phyloP scores from a whole-genome alignment of 352 stramenopile species.

The Phytophthora uliginosa region DNA sequence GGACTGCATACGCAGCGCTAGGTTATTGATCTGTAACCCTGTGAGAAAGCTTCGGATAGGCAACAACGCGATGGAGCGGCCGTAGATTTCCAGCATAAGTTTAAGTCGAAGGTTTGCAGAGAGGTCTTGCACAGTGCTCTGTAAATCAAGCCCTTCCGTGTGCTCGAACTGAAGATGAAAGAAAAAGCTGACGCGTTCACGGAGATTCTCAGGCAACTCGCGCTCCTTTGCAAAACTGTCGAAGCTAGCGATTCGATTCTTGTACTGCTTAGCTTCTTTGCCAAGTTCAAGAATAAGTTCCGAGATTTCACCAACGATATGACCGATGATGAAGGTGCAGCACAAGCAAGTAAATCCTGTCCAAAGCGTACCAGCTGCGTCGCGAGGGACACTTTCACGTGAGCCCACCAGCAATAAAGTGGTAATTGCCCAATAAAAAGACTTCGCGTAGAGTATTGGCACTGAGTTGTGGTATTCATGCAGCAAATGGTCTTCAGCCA shows the following conservation, averaged over 20 bases:
- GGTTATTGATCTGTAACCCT: constrained; percentile 67
- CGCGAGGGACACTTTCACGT: constrained; percentile 63
- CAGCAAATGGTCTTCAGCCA: constrained; percentile 68
- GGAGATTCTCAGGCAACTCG: constrained; percentile 49
- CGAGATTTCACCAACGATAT: constrained; percentile 83
- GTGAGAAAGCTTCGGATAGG: constrained; percentile 70
- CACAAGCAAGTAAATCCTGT: constrained; percentile 62
- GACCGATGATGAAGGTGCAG: constrained; percentile 81
- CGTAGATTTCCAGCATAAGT: constrained; percentile 83
- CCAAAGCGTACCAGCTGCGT: constrained; percentile 62
- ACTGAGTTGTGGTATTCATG: constrained; percentile 73
- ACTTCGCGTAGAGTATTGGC: constrained; percentile 63
- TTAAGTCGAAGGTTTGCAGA: constrained; percentile 77
- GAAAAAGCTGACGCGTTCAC: constrained; percentile 69
- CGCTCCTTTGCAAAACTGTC: constrained; percentile 80
- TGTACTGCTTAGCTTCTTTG: constrained; percentile 80
- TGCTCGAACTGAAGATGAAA: constrained; percentile 73
- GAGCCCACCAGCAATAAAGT: constrained; percentile 72
- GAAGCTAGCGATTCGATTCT: constrained; percentile 76
- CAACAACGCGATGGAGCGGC: constrained; percentile 49
- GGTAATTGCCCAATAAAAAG: constrained; percentile 82
- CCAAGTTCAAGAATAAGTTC: constrained; percentile 84
- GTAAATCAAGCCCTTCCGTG: constrained; percentile 58
- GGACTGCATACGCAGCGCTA: constrained; percentile 66
- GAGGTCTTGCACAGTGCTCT: constrained; percentile 69